Evolutionary conservation across 2,329 filamentous ascomycete genomes (phyloP).

Genomic region (Atkinsonella texensis): DNA sequence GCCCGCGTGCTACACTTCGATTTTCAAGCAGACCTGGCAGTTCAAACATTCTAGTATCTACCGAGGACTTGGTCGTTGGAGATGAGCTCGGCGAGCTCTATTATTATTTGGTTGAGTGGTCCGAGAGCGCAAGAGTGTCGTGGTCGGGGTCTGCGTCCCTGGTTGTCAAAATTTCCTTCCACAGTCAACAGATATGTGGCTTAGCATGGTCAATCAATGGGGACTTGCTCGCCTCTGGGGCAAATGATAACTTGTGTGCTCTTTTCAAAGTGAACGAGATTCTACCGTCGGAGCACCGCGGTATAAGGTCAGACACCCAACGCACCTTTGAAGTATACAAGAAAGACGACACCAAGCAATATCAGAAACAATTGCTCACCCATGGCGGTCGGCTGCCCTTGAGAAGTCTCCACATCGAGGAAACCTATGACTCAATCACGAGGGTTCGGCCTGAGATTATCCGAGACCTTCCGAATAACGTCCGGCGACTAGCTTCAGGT

Average conservation of each 20-base stretch:
- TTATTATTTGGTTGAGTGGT: slow-evolving; percentile 87
- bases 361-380: not conserved
- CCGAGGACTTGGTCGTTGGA: slow-evolving; percentile 77
- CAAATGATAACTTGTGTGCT: slow-evolving; percentile 83
- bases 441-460: not conserved
- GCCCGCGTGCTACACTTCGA: slow-evolving; percentile 46
- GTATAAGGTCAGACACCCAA: not conserved
- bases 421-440: not conserved
- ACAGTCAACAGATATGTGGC: slow-evolving; percentile 85
- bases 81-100: slow-evolving; percentile 75
- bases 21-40: slow-evolving; percentile 37
- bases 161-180: slow-evolving; percentile 63
- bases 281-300: slow-evolving; percentile 16
- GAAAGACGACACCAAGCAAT: slow-evolving; percentile 9
- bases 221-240: slow-evolving; percentile 69
- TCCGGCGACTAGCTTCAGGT: slow-evolving; percentile 39
- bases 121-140: slow-evolving; percentile 49
- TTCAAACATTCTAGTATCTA: slow-evolving; percentile 41
- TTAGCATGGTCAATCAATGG: slow-evolving; percentile 78
- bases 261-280: slow-evolving; percentile 62
- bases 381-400: not conserved
- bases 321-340: not conserved
- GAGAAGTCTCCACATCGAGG: not conserved
- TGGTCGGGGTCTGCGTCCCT: slow-evolving; percentile 73
- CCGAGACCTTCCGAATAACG: slow-evolving; percentile 16